A percentile compares a stretch with the other conserved stretches of the same genome.
phyloP scores from a whole-genome alignment of 2,329 filamentous ascomycete genomes.

The Rosellinia necatrix region DNA sequence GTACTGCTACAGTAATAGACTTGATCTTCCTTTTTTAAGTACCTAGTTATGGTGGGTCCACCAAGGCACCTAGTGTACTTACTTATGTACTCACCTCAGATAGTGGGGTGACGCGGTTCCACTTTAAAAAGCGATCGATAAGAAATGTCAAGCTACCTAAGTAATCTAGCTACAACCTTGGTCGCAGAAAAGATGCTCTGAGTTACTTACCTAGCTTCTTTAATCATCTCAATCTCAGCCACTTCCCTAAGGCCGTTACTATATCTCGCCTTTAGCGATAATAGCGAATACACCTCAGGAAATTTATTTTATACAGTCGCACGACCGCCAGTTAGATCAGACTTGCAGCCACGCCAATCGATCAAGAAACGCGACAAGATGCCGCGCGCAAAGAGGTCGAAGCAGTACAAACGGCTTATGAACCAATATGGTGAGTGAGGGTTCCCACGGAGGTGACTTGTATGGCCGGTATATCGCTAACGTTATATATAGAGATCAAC shows the following conservation, averaged over 20 bases:
- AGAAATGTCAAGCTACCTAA: neutral
- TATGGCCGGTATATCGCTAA: constrained; percentile 3
- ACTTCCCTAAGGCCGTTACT: no score
- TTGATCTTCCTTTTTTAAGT: no score
- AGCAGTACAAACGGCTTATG: constrained; percentile 90
- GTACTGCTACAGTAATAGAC: no score
- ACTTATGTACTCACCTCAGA: no score
- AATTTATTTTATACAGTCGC: neutral
- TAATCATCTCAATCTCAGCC: neutral
- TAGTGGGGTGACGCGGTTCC: neutral
- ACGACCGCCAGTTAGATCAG: neutral
- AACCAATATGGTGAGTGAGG: constrained; percentile 68
- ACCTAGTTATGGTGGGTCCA: no score
- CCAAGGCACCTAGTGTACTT: no score
- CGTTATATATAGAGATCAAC: constrained; percentile 55
- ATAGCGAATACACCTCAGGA: neutral
- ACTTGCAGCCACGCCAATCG: neutral
- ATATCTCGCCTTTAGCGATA: neutral
- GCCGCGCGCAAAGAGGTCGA: constrained; percentile 64
- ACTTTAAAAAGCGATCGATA: constrained; percentile 6
- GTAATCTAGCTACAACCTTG: neutral
- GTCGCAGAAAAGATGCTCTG: constrained; percentile 13
- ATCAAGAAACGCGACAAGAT: constrained; percentile 28
- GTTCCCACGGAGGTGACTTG: neutral
- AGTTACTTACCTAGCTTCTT: neutral